phyloP scores from a whole-genome alignment of 352 stramenopile species.

The Aphanomyces stellatus region DNA sequence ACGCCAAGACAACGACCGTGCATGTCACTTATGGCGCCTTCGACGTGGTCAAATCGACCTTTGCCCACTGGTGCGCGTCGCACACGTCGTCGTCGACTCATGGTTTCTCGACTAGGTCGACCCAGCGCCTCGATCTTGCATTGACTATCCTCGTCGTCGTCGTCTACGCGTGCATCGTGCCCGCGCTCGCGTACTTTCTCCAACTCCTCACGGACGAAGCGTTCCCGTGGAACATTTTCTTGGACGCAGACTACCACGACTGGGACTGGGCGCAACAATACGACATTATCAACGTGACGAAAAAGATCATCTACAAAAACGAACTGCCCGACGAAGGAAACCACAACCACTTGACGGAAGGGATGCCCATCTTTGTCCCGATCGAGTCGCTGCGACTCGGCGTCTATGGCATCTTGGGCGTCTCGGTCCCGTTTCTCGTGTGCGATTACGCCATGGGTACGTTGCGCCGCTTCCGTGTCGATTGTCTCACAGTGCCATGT shows the following conservation, averaged over 20 bases:
- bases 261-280: neutral
- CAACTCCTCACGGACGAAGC: slow-evolving; percentile 24
- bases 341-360: neutral
- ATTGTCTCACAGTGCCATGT: neutral
- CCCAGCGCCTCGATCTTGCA: slow-evolving; percentile 56
- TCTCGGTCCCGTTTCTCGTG: slow-evolving; percentile 75
- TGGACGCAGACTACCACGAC: neutral
- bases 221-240: slow-evolving; percentile 31
- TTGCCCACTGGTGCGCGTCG: slow-evolving; percentile 56
- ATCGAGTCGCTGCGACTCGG: slow-evolving; percentile 35
- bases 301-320: neutral
- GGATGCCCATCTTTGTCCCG: neutral
- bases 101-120: slow-evolving; percentile 21
- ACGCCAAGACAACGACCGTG: slow-evolving; percentile 52
- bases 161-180: slow-evolving; percentile 74
- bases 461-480: neutral
- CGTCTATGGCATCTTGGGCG: slow-evolving; percentile 53
- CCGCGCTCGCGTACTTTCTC: slow-evolving; percentile 64
- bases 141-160: slow-evolving; percentile 74
- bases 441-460: slow-evolving; percentile 58
- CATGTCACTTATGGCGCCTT: slow-evolving; percentile 52
- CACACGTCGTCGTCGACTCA: neutral
- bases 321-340: neutral
- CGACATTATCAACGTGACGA: neutral
- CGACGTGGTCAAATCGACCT: slow-evolving; percentile 71